These are phyloP conservation scores for Calocera cornea DNA, from an alignment of 768 basidiomycete genomes.

Conservation along the genomic window DNA sequence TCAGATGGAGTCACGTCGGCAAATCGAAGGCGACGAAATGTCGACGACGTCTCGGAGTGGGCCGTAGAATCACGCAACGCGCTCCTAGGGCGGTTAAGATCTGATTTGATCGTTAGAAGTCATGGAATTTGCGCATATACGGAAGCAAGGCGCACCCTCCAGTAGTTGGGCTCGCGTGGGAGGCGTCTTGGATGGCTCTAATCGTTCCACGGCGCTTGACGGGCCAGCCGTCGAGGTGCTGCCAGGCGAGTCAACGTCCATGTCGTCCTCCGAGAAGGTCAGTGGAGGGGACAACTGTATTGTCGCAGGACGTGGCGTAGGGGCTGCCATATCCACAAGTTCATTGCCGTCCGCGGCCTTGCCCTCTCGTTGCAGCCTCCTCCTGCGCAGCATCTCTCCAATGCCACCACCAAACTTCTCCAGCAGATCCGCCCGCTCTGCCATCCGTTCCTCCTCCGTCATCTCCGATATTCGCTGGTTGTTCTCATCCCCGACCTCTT, in stretches of 20 bases:
- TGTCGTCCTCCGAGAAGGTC: slow-evolving; percentile 14
- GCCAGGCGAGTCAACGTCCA: slow-evolving; percentile 10
- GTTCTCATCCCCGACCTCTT: slow-evolving; percentile 55
- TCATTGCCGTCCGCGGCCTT: slow-evolving; percentile 13
- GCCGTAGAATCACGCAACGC: slow-evolving; percentile 5
- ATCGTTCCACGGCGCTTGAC: neutral
- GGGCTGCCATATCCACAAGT: slow-evolving; percentile 3
- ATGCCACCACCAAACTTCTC: slow-evolving; percentile 60
- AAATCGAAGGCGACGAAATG: slow-evolving; percentile 47
- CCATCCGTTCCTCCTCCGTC: slow-evolving; percentile 54
- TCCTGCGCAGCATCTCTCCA: slow-evolving; percentile 44
- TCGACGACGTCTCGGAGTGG: neutral
- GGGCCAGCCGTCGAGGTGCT: neutral
- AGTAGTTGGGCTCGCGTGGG: neutral
- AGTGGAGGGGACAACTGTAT: slow-evolving; percentile 13
- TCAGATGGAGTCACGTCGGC: slow-evolving; percentile 61
- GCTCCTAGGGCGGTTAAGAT: slow-evolving; percentile 6
- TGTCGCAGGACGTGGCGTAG: slow-evolving; percentile 7
- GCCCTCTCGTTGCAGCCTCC: slow-evolving; percentile 36
- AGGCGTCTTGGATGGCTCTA: slow-evolving; percentile 10
- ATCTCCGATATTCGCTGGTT: slow-evolving; percentile 46
- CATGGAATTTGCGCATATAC: neutral
- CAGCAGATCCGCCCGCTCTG: slow-evolving; percentile 50
- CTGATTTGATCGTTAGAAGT: neutral
- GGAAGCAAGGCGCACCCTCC: neutral